phyloP scores from a whole-genome alignment of 371 early-diverging fungal species.

The Circinella minor region DNA sequence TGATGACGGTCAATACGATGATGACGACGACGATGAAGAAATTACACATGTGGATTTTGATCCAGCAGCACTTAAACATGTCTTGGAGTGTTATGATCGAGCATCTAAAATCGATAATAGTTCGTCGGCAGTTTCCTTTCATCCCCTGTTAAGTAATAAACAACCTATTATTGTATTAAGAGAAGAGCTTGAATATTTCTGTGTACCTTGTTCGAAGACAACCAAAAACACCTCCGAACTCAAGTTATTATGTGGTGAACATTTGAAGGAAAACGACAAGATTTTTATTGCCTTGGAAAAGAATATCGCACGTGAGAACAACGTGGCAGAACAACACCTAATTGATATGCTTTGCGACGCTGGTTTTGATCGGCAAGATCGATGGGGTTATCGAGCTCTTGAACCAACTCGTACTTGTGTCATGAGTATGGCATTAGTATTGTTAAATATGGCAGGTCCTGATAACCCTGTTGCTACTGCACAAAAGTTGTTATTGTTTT shows the following conservation, averaged over 20 bases:
- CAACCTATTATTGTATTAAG: constrained; percentile 72
- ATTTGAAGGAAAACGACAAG: constrained; percentile 66
- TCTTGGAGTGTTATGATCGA: constrained; percentile 56
- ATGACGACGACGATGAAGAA: constrained; percentile 58
- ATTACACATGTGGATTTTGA: constrained; percentile 68
- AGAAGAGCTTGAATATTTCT: constrained; percentile 68
- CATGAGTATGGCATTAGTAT: constrained; percentile 73
- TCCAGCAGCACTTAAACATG: constrained; percentile 64
- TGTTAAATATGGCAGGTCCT: constrained; percentile 74
- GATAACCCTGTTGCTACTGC: constrained; percentile 77
- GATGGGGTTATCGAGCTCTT: constrained; percentile 79
- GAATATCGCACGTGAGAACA: constrained; percentile 72
- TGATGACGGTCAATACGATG: constrained; percentile 38
- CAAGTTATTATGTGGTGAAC: constrained; percentile 66
- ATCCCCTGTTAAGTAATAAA: constrained; percentile 66
- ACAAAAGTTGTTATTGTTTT: constrained; percentile 81
- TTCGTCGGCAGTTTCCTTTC: constrained; percentile 18
- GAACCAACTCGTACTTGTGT: constrained; percentile 73
- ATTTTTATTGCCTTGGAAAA: constrained; percentile 79
- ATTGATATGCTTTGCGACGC: constrained; percentile 88
- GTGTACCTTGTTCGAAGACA: constrained; percentile 41
- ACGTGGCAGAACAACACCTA: constrained; percentile 81
- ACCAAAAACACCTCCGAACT: constrained; percentile 39
- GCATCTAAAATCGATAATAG: constrained; percentile 32
- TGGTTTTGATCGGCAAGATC: constrained; percentile 75